Percentiles rank a stretch among this genome's conserved stretches.
Conservation (phyloP, 257 asterid species). For the Solanum tacnaense region DNA sequence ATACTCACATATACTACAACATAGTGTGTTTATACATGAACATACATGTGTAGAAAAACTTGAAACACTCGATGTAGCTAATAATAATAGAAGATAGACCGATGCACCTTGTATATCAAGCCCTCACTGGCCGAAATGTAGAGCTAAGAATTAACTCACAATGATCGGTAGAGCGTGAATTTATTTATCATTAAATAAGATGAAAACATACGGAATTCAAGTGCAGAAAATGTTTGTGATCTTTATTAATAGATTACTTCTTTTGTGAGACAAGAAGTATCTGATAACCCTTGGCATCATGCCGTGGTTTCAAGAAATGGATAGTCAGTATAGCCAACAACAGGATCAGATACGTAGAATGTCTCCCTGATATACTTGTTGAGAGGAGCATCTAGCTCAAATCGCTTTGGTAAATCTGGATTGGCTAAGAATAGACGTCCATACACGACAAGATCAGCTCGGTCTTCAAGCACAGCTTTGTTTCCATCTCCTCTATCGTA, state of each 20-base stretch:
- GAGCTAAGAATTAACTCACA: neutral
- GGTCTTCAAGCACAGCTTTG: neutral
- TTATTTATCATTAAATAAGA: neutral
- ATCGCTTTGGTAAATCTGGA: neutral
- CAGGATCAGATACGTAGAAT: neutral
- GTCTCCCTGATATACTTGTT: neutral
- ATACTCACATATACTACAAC: no score
- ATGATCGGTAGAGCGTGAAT: neutral
- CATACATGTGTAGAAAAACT: neutral
- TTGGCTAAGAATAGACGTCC: neutral
- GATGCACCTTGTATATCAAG: neutral
- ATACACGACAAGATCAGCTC: neutral
- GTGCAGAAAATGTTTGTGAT: neutral
- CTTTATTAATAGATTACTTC: neutral
- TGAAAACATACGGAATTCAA: neutral
- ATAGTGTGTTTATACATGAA: neutral
- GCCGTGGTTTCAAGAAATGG: conserved; percentile 5
- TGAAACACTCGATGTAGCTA: neutral
- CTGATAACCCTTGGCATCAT: neutral
- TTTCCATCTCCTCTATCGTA: neutral
- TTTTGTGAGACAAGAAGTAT: neutral
- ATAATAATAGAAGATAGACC: neutral
- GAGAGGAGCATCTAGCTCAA: neutral
- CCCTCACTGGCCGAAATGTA: neutral
- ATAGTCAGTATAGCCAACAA: neutral